Evolutionary conservation across 2,329 filamentous ascomycete species (phyloP), one percentile per base, ranked within the genome.

Genomic region (Endoconidiophora polonica): DNA sequence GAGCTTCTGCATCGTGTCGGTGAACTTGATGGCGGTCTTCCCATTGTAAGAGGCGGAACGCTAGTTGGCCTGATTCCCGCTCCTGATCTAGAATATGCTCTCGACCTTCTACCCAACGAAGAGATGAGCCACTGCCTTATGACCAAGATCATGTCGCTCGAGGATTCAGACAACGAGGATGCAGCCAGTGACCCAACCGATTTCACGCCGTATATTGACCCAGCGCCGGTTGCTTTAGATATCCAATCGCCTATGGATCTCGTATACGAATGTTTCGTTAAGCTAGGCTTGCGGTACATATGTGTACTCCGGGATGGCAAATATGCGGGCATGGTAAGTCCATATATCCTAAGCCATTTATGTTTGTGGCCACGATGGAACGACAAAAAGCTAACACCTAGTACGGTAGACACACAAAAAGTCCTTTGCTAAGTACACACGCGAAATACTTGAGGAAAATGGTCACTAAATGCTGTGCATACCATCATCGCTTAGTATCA

Each of bases 211-310:
- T 95, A 82, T 58, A 94, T 98, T 62, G 91, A 98, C 61, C 86
- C 86, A 14, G 83, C 90, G 2, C 91, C 91, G 0, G 76, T 98
- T 12, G 76, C 88, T 10, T 69, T 98, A 22, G 91, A 98, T 59
- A 83, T 94, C 26, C 77, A 81, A 57, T 91, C 83, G 0, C 86
- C 91, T 0, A 88, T 96, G 76, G 88, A 96, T 61, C 68, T 98
- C 38, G 91, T 95, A 3, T 95, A 94, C 59, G 91, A 98, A 62
- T 90, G 87, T 59, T 98, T 96, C 62, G 84, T 86, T 46, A 98
- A 98, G 65, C 71, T 98, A 6, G 91, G 91, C 1, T 65, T 98
- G 56, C 73, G 91, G 54, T 96, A 94, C 63, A 82, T 98, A 46
- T 96, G 91, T 61, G 87, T 95, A 3, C 68, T 91, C 23, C 76